These are phyloP conservation scores for Ormosia semicastrata DNA, from an alignment of 306 rosid genomes.

Conservation along the genomic window DNA sequence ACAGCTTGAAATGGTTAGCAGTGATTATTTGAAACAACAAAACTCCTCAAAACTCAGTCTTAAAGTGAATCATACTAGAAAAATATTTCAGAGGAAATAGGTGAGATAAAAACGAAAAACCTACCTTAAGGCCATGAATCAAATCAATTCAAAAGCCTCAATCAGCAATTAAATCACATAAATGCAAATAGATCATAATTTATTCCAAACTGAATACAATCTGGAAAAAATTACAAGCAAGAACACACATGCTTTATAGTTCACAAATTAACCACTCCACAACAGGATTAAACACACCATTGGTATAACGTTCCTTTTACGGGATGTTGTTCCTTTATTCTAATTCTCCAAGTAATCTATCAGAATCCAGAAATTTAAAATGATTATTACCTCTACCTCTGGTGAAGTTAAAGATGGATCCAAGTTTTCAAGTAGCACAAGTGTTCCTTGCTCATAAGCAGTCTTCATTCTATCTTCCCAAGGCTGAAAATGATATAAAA, in stretches of 20 bases:
- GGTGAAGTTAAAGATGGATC: conserved; percentile 70
- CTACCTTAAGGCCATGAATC: neutral
- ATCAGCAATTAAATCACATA: neutral
- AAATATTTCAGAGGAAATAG: neutral
- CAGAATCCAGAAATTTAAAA: conserved; percentile 4
- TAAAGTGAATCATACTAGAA: neutral
- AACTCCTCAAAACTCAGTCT: neutral
- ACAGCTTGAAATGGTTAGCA: neutral
- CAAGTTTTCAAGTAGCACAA: conserved; percentile 79
- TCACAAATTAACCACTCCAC: neutral
- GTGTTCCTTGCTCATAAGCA: conserved; percentile 67
- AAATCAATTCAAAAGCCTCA: neutral
- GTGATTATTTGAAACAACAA: neutral
- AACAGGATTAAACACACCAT: neutral
- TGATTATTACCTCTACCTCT: conserved; percentile 73
- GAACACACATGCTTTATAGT: neutral
- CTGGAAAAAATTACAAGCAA: neutral
- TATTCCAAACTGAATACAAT: conserved; percentile 6
- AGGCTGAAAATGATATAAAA: conserved; percentile 50
- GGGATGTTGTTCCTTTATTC: neutral
- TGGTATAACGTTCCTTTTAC: neutral
- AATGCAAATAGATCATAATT: neutral
- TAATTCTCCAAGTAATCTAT: neutral
- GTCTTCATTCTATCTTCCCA: conserved; percentile 74
- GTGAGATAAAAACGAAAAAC: neutral